phyloP scores from a whole-genome alignment of 2,329 filamentous ascomycete genomes.

The Hansfordia pulvinata region DNA sequence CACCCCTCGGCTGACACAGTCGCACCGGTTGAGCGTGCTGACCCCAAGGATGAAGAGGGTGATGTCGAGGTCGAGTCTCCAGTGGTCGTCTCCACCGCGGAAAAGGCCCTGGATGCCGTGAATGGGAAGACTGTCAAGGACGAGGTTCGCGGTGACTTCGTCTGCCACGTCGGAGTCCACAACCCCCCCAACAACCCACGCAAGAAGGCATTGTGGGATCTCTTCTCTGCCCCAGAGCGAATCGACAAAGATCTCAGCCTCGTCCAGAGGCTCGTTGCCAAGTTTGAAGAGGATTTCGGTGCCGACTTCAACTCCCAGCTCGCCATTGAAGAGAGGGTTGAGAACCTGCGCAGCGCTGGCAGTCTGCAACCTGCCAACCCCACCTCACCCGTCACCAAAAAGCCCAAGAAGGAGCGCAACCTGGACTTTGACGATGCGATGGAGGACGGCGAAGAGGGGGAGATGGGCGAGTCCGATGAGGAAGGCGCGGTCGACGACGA shows the following conservation, averaged over 20 bases:
- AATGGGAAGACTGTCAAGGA: constrained; percentile 97
- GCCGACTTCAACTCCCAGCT: constrained; percentile 62
- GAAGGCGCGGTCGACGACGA: constrained; percentile 72
- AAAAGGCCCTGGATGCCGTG: constrained; percentile 83
- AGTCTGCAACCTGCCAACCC: constrained; percentile 55
- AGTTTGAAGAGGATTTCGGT: constrained; percentile 74
- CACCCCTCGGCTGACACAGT: constrained; percentile 61
- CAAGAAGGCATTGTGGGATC: constrained; percentile 93
- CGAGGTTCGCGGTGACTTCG: constrained; percentile 85
- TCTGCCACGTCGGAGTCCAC: constrained; percentile 93
- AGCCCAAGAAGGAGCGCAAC: constrained; percentile 45
- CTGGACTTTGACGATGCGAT: constrained; percentile 47
- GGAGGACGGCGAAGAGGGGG: constrained; percentile 49
- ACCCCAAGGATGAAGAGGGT: constrained; percentile 55
- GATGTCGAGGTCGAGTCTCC: constrained; percentile 40
- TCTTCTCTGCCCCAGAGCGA: constrained; percentile 88
- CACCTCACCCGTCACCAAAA: constrained; percentile 37
- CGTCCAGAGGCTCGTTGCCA: constrained; percentile 68
- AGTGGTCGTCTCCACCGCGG: constrained; percentile 46
- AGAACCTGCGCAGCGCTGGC: constrained; percentile 64
- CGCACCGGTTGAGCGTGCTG: constrained; percentile 54
- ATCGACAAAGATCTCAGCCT: constrained; percentile 82
- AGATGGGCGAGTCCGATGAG: constrained; percentile 67
- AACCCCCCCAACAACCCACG: constrained; percentile 73
- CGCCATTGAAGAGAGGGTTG: constrained; percentile 77